Base-by-base conservation (phyloP, 352 stramenopile genomes). In the Pythium chondricola region DNA sequence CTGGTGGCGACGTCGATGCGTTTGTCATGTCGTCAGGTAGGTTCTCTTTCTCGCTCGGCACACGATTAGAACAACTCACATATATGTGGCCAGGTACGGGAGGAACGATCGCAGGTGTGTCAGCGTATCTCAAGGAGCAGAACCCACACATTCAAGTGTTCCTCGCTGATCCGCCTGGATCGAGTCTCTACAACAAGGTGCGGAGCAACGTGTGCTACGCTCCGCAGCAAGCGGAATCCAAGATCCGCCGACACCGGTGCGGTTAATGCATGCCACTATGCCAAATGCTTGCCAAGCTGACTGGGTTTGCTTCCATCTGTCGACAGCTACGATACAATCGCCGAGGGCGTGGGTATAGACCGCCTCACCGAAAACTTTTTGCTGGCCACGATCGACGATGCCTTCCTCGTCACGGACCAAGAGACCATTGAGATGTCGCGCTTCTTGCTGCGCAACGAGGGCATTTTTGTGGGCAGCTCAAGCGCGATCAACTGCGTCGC, bases 401-500 rank as follows among this genome's bases (percentile, higher is more conserved):
- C 86, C 8, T 83, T 93, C 64, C 67, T 71, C 43, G 90, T 98
- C 35, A 81, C 76, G 2, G 95, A 99, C 78, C 77, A 98, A 57
- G 93, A 99, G 63, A 95, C 95, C 8, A 85, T 99, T 4, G 83
- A 97, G 49, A 99, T 99, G 95, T 96, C 95, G 29, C 95, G 98
- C 54, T 98, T 94, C 63, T 60, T 99, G 14, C 67, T 99, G 30
- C 73, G 71, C 22, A 79, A 97, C 22, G 97, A 99, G 65, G 97
- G 97, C 0, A 67, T 98, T 45, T 98, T 98, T 63, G 93, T 97
- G 54, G 95, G 95, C 45, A 91, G 82, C 56, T 95, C 84, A 2
- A 88, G 81, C 39, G 80, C 77, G 3, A 57, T 94, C 46, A 96
- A 96, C 52, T 91, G 81, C 43, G 85, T 93, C 5, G 85, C 75